Evolutionary conservation across 805 yeast species (phyloP).

Genomic region (Wickerhamiella siamensis): DNA sequence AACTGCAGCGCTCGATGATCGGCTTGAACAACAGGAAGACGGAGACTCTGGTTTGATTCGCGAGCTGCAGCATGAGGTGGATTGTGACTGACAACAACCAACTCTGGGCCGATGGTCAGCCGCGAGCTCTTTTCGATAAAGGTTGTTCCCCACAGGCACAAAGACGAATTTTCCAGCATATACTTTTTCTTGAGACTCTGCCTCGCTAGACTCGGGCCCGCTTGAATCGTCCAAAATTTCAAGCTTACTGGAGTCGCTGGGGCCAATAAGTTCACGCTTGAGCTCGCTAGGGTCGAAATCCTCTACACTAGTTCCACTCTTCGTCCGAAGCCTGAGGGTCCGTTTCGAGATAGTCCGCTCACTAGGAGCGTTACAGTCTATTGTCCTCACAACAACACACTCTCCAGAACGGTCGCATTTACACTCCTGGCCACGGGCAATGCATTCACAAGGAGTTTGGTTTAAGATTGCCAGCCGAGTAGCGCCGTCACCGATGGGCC

Average conservation of each 20-base stretch:
- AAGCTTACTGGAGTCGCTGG: background rate
- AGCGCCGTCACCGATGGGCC: slow-evolving; percentile 52
- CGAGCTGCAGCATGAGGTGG: background rate
- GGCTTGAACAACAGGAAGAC: background rate
- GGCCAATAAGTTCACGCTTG: background rate
- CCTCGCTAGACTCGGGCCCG: background rate
- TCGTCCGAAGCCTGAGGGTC: background rate
- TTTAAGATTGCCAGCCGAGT: slow-evolving; percentile 36
- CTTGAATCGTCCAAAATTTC: background rate
- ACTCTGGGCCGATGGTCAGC: background rate
- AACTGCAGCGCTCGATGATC: background rate
- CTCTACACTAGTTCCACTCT: background rate
- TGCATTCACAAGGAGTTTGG: background rate
- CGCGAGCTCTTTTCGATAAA: slow-evolving; percentile 19
- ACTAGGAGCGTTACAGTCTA: background rate
- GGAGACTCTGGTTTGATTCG: background rate
- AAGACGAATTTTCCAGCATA: slow-evolving; percentile 18
- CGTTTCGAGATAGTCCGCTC: background rate
- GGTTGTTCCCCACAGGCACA: slow-evolving; percentile 24
- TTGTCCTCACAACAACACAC: background rate
- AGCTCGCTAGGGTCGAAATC: background rate
- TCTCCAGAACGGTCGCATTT: background rate
- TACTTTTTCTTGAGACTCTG: slow-evolving; percentile 13
- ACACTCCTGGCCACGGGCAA: background rate
- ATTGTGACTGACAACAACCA: background rate